Conservation (phyloP, 2,329 filamentous ascomycete species). For the Phyllosticta citrichinensis region DNA sequence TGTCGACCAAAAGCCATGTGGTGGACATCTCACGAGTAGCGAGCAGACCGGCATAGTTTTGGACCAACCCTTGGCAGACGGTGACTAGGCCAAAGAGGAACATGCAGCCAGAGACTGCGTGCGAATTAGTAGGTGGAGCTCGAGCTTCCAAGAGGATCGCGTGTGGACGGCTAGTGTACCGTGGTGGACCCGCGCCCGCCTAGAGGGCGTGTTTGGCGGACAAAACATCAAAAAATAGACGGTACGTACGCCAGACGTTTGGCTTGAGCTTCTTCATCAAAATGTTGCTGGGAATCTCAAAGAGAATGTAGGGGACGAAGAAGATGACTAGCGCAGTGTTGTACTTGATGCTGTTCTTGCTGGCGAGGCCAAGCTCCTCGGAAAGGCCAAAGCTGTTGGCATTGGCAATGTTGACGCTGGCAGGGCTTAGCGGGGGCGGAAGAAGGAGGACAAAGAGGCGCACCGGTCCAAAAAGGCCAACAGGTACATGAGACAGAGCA, state of each 20-base stretch:
- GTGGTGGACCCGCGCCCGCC: not conserved
- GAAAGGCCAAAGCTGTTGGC: constrained; percentile 43
- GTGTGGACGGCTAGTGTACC: not conserved
- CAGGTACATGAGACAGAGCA: constrained; percentile 42
- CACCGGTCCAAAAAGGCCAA: constrained; percentile 34
- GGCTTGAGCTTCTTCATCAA: constrained; percentile 43
- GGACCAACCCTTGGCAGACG: constrained; percentile 64
- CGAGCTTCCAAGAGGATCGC: not conserved
- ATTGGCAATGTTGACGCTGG: constrained; percentile 43
- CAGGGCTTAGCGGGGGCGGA: not conserved
- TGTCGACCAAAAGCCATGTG: not conserved
- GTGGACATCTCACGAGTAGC: constrained; percentile 40
- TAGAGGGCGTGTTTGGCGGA: not conserved
- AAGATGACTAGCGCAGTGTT: constrained; percentile 45
- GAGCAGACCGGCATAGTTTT: constrained; percentile 68
- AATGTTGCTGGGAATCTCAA: constrained; percentile 45
- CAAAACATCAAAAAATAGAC: not conserved
- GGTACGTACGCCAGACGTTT: constrained; percentile 35
- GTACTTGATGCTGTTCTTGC: constrained; percentile 30
- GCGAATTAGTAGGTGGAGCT: not conserved
- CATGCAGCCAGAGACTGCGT: constrained; percentile 63
- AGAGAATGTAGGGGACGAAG: constrained; percentile 44
- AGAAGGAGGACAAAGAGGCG: not conserved
- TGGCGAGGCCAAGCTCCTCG: constrained; percentile 33
- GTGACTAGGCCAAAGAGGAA: constrained; percentile 70